Percentiles rank a stretch among this genome's conserved stretches.
These are phyloP conservation scores for Tetragonia tetragonoides DNA, from an alignment of 148 eudicot genomes.

Conservation along the genomic window DNA sequence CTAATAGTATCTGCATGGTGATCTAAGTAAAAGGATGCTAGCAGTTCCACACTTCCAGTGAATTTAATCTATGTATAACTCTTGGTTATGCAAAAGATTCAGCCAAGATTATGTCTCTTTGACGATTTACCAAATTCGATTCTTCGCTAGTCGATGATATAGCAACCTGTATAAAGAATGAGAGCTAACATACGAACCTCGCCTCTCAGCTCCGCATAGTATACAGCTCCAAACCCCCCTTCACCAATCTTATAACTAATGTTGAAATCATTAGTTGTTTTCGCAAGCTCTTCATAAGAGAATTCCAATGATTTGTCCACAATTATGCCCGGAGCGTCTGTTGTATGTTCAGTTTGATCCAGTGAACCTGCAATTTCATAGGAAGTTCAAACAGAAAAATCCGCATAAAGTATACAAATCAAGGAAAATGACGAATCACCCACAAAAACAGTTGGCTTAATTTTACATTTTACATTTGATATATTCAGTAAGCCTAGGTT, in stretches of 20 bases:
- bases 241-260: constrained; percentile 66
- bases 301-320: constrained; percentile 76
- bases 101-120: neutral
- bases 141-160: neutral
- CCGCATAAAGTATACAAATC: neutral
- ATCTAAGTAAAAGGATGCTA: neutral
- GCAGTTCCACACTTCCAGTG: neutral
- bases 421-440: neutral
- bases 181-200: constrained; percentile 52
- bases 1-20: neutral
- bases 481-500: neutral
- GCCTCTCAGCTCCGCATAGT: constrained; percentile 86
- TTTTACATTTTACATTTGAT: neutral
- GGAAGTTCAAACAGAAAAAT: constrained; percentile 17
- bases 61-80: too few relatives aligned
- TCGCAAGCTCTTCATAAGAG: constrained; percentile 79
- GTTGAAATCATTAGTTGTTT: constrained; percentile 74
- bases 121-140: neutral
- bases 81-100: neutral
- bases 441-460: neutral
- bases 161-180: neutral
- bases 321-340: constrained; percentile 41
- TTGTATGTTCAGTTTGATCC: constrained; percentile 28
- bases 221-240: constrained; percentile 92
- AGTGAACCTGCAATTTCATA: constrained; percentile 31